A percentile compares a stretch with the other conserved stretches of the same genome.
Evolutionary conservation across 352 stramenopile genomes (phyloP).

Genomic region (Pythium plurisporium): DNA sequence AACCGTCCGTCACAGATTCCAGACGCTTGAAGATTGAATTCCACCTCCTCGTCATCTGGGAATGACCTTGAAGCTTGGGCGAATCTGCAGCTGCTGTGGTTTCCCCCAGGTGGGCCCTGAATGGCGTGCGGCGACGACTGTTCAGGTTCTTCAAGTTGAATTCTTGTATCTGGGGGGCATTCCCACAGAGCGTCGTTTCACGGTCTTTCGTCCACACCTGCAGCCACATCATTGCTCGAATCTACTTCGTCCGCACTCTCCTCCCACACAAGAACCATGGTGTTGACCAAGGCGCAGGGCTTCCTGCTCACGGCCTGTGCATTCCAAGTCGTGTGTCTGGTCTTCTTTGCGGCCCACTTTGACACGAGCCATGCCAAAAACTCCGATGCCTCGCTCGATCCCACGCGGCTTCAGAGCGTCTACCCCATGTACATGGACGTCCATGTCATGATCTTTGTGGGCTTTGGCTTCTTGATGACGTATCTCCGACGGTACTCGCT

Average conservation of each 20-base stretch:
- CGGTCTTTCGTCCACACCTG: too few relatives aligned
- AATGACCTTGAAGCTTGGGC: too few relatives aligned
- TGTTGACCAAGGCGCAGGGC: constrained; percentile 27
- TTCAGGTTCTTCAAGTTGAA: neutral
- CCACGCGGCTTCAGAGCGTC: constrained; percentile 5
- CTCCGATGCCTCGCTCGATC: neutral
- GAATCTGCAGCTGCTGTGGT: too few relatives aligned
- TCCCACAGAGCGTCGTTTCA: too few relatives aligned
- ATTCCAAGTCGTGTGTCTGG: constrained; percentile 42
- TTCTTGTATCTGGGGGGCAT: too few relatives aligned
- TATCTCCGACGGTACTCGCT: constrained; percentile 83
- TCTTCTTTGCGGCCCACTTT: constrained; percentile 45
- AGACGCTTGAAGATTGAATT: neutral
- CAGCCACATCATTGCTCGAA: too few relatives aligned
- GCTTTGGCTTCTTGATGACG: constrained; percentile 88
- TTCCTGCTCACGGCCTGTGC: constrained; percentile 38
- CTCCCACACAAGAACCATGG: constrained; percentile 1
- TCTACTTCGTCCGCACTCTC: neutral
- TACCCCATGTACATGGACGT: constrained; percentile 77
- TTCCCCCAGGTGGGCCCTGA: too few relatives aligned
- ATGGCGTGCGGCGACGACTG: too few relatives aligned
- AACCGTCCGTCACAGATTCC: constrained; percentile 10
- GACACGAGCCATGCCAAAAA: constrained; percentile 36
- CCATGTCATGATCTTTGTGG: constrained; percentile 84
- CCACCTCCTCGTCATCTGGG: too few relatives aligned